Base-by-base conservation (phyloP, 2,329 filamentous ascomycete genomes). In the Orbilia ellipsospora region DNA sequence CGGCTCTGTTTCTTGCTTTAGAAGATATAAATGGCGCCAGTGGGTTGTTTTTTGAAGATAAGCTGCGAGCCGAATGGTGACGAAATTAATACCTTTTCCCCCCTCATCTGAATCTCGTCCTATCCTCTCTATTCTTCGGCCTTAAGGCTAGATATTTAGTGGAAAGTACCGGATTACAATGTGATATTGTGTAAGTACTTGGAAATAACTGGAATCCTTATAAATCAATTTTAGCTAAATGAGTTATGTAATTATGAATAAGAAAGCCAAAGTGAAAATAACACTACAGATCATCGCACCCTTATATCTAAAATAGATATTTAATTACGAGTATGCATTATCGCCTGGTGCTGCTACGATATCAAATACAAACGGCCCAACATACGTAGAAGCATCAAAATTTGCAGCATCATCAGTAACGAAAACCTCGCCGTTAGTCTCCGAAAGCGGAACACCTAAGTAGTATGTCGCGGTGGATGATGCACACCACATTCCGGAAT, bases 1-100 rank as follows among this genome's bases (percentile, higher is more conserved):
- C 83, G 50, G 81, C 81, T 4, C 78, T 82, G 0, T 79, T 79
- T 36, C 77, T 83, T 26, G 82, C 81, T 0, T 77, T 83, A 18
- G 82, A 79, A 5, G 80, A 82, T 73, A 60, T 83, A 2, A 77
- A 78, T 0, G 79, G 78, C 23, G 79, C 81, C 12, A 82, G 77
- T 15, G 82, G 82, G 13, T 66, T 79, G 52, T 82, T 82, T 73
- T 83, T 81, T 80, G 81, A 57, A 16, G 50, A 48, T 0, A 56
- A 55, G 13, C 18, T 31, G 5, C 13, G 23, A 42, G 44, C 42
- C 7, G 55, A 59, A 26, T 45, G 40, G 55, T 45, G 20, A 28
- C 18, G 28, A 36, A 7, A 36, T 7, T 36, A 6, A 7, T 36
- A 36, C 31, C 23, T 23, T 23, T 23, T 23, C 4, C 23, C 31